Evolutionary conservation across 2,329 filamentous ascomycete genomes (phyloP).

Genomic region (Claviceps spartinae): DNA sequence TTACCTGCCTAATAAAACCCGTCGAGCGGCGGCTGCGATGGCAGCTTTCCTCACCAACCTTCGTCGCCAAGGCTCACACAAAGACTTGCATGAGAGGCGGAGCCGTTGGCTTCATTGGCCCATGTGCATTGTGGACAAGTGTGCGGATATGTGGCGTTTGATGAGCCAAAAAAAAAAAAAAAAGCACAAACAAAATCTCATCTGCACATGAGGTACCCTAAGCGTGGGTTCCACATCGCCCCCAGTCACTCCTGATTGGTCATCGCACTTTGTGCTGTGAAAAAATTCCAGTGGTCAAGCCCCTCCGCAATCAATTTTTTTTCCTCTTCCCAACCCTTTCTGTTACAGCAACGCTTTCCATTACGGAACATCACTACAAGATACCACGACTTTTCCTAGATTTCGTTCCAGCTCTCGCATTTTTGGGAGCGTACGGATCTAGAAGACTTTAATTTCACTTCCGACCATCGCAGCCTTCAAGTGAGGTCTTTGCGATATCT

Average conservation of each 20-base stretch:
- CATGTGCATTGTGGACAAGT: neutral
- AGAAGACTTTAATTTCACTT: constrained; percentile 22
- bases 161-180: constrained; percentile 1
- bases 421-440: constrained; percentile 36
- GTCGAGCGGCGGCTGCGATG: too few species aligned
- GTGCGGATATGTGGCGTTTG: neutral
- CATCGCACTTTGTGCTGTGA: constrained; percentile 5
- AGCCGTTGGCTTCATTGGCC: neutral
- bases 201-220: constrained; percentile 11
- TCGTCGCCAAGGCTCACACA: neutral
- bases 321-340: constrained; percentile 7
- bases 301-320: constrained; percentile 28
- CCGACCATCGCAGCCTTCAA: constrained; percentile 20
- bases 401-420: constrained; percentile 26
- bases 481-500: constrained; percentile 25
- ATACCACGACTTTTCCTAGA: constrained; percentile 26
- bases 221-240: constrained; percentile 8
- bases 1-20: too few species aligned
- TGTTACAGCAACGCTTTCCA: constrained; percentile 12
- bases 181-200: neutral
- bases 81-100: neutral
- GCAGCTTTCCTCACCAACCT: neutral
- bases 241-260: constrained; percentile 10
- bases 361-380: constrained; percentile 19
- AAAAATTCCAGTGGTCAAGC: constrained; percentile 24